Evolutionary conservation across 2,329 filamentous ascomycete genomes (phyloP).

Genomic region (Tolypocladium paradoxum): DNA sequence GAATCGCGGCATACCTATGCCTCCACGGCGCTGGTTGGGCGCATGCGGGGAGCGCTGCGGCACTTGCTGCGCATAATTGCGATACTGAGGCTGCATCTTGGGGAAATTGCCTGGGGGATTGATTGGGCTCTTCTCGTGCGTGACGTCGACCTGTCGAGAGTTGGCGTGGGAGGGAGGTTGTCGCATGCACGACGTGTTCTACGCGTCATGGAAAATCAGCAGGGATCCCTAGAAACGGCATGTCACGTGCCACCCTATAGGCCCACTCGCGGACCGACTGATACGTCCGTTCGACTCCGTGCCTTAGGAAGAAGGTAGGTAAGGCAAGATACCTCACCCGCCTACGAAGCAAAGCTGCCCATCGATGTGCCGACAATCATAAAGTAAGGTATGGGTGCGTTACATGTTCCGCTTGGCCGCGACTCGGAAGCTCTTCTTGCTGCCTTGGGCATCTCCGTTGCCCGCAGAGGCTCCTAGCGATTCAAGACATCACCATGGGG

Average conservation of each 20-base stretch:
- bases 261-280: neutral
- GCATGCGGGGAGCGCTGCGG: conserved; percentile 38
- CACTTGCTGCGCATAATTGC: conserved; percentile 38
- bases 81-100: conserved; percentile 44
- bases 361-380: no score
- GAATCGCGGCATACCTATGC: conserved; percentile 33
- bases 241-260: neutral
- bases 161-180: neutral
- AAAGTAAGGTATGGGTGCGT: no score
- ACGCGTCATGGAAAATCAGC: neutral
- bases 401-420: no score
- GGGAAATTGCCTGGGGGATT: neutral
- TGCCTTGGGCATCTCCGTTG: no score
- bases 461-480: no score
- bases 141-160: neutral
- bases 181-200: neutral
- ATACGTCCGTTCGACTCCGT: no score
- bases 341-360: no score
- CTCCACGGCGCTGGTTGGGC: conserved; percentile 37
- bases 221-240: neutral
- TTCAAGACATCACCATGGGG: no score
- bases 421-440: no score
- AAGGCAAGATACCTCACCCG: no score
- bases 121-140: neutral
- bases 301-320: no score